These are phyloP conservation scores for Paracoccidioides lutzii DNA, from an alignment of 2,329 filamentous ascomycete genomes.

Conservation along the genomic window DNA sequence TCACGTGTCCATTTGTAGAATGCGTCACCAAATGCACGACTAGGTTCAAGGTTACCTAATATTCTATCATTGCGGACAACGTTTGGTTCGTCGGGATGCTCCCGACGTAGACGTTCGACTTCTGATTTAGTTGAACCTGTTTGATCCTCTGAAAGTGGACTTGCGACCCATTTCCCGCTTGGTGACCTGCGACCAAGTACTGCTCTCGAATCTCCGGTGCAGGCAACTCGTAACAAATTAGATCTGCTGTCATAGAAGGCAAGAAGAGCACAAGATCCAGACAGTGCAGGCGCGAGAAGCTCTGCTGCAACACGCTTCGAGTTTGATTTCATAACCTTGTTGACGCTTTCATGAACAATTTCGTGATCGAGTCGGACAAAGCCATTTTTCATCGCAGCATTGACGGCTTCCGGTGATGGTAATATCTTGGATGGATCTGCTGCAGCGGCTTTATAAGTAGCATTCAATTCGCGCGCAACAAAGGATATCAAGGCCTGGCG, in stretches of 20 bases:
- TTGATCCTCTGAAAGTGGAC: constrained; percentile 79
- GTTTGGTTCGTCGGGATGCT: constrained; percentile 79
- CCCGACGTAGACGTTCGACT: constrained; percentile 64
- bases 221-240: constrained; percentile 82
- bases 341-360: constrained; percentile 84
- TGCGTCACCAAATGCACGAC: constrained; percentile 88
- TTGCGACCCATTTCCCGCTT: constrained; percentile 86
- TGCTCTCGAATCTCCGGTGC: constrained; percentile 90
- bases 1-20: constrained; percentile 92
- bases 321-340: constrained; percentile 78
- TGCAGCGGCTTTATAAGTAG: constrained; percentile 68
- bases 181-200: constrained; percentile 67
- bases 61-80: constrained; percentile 84
- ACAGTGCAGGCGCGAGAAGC: constrained; percentile 79
- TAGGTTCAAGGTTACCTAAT: constrained; percentile 81
- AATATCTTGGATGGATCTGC: constrained; percentile 43
- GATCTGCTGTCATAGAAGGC: constrained; percentile 89
- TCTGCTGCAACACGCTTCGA: constrained; percentile 87
- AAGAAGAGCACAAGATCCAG: constrained; percentile 90
- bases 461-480: constrained; percentile 84
- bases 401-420: constrained; percentile 68
- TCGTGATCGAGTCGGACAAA: constrained; percentile 84
- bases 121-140: constrained; percentile 83
- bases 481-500: constrained; percentile 85
- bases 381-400: constrained; percentile 81